Evolutionary conservation across 306 rosid genomes (phyloP).

Genomic region (Astragalus membranaceus): DNA sequence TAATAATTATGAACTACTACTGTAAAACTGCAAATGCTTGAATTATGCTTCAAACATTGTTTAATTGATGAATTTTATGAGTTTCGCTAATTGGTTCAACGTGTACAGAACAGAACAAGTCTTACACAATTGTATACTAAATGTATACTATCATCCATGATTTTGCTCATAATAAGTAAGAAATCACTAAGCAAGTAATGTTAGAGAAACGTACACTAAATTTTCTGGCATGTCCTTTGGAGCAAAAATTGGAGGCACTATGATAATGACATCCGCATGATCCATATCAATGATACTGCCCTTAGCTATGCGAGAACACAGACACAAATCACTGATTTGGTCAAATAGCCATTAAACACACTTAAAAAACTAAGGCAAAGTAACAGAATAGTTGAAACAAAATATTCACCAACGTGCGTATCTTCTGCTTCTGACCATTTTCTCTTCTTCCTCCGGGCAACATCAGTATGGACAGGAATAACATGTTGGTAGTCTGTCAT

Average conservation of each 20-base stretch:
- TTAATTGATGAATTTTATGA: neutral
- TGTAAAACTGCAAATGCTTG: neutral
- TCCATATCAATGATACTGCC: constrained; percentile 52
- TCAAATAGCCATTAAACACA: neutral
- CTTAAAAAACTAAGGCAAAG: neutral
- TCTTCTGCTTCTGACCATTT: constrained; percentile 57
- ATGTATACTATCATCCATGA: neutral
- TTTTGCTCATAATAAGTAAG: neutral
- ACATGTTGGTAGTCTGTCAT: constrained; percentile 95
- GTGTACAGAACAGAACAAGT: neutral
- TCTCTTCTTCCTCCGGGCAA: constrained; percentile 58
- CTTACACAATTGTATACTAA: no score
- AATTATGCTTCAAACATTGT: neutral
- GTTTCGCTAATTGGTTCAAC: neutral
- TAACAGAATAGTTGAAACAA: constrained; percentile 16
- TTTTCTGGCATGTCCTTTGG: constrained; percentile 75
- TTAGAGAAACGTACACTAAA: constrained; percentile 56
- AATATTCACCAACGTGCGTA: constrained; percentile 45
- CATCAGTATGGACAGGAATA: constrained; percentile 72
- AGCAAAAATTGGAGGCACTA: constrained; percentile 70
- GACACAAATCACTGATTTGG: neutral
- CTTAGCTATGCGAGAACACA: constrained; percentile 37
- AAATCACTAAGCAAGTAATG: constrained; percentile 10
- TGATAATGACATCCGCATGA: constrained; percentile 72
- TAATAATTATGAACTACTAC: neutral